Base-by-base conservation (phyloP, 306 rosid genomes). In the Astragalus glycyphyllos region DNA sequence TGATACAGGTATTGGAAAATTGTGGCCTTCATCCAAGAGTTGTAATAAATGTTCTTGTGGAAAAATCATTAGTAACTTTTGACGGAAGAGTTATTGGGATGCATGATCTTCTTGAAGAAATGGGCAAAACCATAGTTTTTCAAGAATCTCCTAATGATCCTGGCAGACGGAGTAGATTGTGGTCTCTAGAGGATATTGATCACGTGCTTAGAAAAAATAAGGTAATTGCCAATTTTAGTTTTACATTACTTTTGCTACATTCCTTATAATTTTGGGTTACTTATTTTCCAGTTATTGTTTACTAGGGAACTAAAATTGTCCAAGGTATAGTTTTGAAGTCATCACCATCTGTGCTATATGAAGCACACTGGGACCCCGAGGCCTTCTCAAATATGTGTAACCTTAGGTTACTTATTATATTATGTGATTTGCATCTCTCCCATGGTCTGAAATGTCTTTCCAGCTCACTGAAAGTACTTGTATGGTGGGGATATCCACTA, bases 31-130 rank as follows among this genome's bases (percentile, higher is more conserved):
- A 9, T 2, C 11, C 44, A 1, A 56, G 45, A n/a, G 14, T 29
- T 2, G 45, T 66, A 35, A 47, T 75, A 6, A 11, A 23, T 34
- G 50, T 15, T n/a, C 80, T 75, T 10, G 1, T 34, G 0, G 80
- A 67, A 31, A 75, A 66, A 58, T 34, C 62, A 34, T n/a, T 75
- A 10, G 1, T 75, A 5, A 20, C 61, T 6, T 34, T 16, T 9
- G 26, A 46, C 0, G 41, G 8, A 1, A 6, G 17, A 8, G 35
- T n/a, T 35, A 17, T 75, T 4, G 3, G 55, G 11, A 37, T 58
- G 74, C 80, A 75, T 13, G 72, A 57, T 42, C 16, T 66, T 40
- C 23, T 75, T 35, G 23, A 75, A 66, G 51, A 46, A 3, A 75
- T 75, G 74, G 79, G 37, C 8, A 34, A 29, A 12, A 14, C 9